Evolutionary conservation across 2,329 filamentous ascomycete genomes (phyloP).

Genomic region (Amauroascus verrucosus): DNA sequence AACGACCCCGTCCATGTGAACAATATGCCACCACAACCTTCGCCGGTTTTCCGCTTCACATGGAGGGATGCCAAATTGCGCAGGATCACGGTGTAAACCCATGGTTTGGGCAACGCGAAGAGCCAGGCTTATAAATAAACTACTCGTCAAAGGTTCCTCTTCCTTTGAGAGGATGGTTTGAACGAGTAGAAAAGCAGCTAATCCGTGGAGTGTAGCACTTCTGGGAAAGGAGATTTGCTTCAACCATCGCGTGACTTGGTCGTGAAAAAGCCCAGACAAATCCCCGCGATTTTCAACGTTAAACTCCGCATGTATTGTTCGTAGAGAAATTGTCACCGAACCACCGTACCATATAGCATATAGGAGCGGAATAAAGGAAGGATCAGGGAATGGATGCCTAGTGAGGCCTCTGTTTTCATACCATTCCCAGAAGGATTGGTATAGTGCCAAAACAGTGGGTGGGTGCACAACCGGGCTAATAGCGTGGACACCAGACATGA

Average conservation of each 20-base stretch:
- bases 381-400: conserved; percentile 30
- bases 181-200: conserved; percentile 40
- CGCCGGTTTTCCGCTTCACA: conserved; percentile 38
- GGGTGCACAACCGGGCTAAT: conserved; percentile 38
- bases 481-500: conserved; percentile 39
- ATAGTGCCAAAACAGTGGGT: conserved; percentile 33
- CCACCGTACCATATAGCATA: conserved; percentile 43
- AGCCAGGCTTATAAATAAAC: conserved; percentile 39
- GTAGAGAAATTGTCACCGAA: conserved; percentile 36
- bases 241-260: conserved; percentile 37
- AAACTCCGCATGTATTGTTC: conserved; percentile 35
- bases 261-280: conserved; percentile 32
- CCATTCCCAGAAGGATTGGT: conserved; percentile 39
- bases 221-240: conserved; percentile 37
- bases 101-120: conserved; percentile 41
- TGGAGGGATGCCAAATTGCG: conserved; percentile 37
- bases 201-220: conserved; percentile 36
- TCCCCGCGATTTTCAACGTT: conserved; percentile 27
- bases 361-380: conserved; percentile 36
- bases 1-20: conserved; percentile 41
- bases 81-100: conserved; percentile 41
- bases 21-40: conserved; percentile 42
- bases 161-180: conserved; percentile 40
- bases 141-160: conserved; percentile 41
- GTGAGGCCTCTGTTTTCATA: conserved; percentile 32